Evolutionary conservation across 2,329 filamentous ascomycete species (phyloP), one percentile per base, ranked within the genome.

Genomic region (Dactylonectria macrodidyma): DNA sequence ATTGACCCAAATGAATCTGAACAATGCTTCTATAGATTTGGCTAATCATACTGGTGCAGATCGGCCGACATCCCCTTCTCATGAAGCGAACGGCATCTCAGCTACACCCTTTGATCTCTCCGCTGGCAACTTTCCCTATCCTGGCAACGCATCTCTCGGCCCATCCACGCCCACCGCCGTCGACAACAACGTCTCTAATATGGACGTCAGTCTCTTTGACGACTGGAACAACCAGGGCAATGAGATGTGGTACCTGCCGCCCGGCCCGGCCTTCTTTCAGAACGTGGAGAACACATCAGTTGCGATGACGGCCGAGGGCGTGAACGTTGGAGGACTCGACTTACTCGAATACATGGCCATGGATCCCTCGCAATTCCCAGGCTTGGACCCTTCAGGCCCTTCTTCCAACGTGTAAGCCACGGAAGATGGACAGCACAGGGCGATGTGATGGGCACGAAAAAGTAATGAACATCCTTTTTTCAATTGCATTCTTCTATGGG

Each of bases 261-360:
- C 90, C 0, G 90, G 90, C 0, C 84, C 89, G 2, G 89, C 89
- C 5, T 89, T 92, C 65, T 91, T 90, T 78, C 89, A 91, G 74
- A 91, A 90, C 75, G 85, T 91, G 74, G 88, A 87, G 67, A 89
- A 89, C 69, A 85, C 85, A 38, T 85, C 85, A 7, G 89, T 91
- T 10, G 89, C 89, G 50, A 91, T 91, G 88, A 91, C 89, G 3
- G 88, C 90, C 9, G 90, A 92, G 71, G 90, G 90, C 33, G 87
- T 92, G 57, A 91, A 91, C 72, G 88, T 92, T 2, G 90, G 89
- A 10, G 90, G 90, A 0, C 83, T 92, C 36, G 90, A 92, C 75
- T 76, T 92, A 72, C 84, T 92, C 14, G 90, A 92, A 75, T 91
- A 90, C 70, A 91, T 92, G 89, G 87, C 88, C 8, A 89, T 91